These are phyloP conservation scores for Elsinoe fawcettii DNA, from an alignment of 2,329 filamentous ascomycete species.

Conservation along the genomic window DNA sequence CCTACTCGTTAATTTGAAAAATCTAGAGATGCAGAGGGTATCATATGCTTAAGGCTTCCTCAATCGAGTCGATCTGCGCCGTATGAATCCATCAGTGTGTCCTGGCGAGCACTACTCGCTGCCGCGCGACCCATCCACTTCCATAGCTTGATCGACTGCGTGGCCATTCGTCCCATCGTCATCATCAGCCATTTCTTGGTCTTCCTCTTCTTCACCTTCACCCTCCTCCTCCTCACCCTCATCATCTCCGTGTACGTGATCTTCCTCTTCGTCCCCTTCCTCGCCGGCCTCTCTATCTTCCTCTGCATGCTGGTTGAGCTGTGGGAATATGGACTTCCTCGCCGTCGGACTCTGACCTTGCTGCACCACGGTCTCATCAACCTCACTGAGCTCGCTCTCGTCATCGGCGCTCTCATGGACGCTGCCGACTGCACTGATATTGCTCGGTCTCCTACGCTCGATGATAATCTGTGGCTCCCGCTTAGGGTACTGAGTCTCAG, in stretches of 20 bases:
- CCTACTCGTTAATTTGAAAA: no score
- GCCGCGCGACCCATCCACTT: not conserved
- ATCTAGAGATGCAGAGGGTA: not conserved
- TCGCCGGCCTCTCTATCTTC: conserved; percentile 15
- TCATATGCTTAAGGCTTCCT: not conserved
- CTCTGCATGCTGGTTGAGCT: conserved; percentile 14
- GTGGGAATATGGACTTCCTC: conserved; percentile 9
- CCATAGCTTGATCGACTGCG: conserved; percentile 1
- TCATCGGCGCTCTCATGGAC: conserved; percentile 47
- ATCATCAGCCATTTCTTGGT: conserved; percentile 22
- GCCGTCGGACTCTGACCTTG: conserved; percentile 16
- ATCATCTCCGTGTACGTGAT: conserved; percentile 18
- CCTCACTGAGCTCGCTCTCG: conserved; percentile 48
- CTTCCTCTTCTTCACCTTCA: conserved; percentile 18
- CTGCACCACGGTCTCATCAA: conserved; percentile 34
- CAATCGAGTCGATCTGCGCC: not conserved
- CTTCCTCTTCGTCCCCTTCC: conserved; percentile 15
- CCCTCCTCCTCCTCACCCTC: conserved; percentile 17
- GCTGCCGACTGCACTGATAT: conserved; percentile 50
- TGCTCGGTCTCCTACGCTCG: conserved; percentile 3
- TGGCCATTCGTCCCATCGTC: conserved; percentile 17
- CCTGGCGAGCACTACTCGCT: not conserved
- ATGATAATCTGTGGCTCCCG: conserved; percentile 11
- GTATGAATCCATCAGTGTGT: not conserved
- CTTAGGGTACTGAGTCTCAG: not conserved